These are phyloP conservation scores for Claviceps maximensis DNA, from an alignment of 2,329 filamentous ascomycete species.

Conservation along the genomic window DNA sequence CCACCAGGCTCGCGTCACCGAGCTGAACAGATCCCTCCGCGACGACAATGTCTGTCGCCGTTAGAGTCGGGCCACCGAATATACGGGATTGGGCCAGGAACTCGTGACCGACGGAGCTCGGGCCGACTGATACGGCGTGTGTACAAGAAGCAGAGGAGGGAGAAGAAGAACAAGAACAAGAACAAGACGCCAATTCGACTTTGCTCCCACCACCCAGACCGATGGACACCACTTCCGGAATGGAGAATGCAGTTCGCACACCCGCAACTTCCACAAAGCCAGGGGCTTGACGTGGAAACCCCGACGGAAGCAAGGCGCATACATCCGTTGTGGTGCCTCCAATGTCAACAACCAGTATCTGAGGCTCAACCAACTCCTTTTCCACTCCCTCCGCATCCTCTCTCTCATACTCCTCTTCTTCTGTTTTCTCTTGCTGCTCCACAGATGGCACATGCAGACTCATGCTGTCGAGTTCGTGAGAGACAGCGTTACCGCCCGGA, in stretches of 20 bases:
- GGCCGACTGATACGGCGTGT: conserved; percentile 32
- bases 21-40: conserved; percentile 19
- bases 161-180: not conserved
- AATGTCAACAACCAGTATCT: conserved; percentile 40
- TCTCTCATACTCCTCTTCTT: not conserved
- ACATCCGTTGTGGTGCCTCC: conserved; percentile 50
- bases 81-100: conserved; percentile 33
- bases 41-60: conserved; percentile 39
- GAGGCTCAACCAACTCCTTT: conserved; percentile 11
- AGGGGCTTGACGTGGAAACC: conserved; percentile 46
- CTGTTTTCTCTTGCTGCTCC: not conserved
- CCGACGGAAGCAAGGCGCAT: conserved; percentile 41
- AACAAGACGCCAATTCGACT: conserved; percentile 14
- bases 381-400: not conserved
- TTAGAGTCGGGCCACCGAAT: conserved; percentile 40
- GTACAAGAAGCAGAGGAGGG: conserved; percentile 8
- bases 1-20: conserved; percentile 17
- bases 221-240: conserved; percentile 43
- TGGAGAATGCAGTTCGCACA: conserved; percentile 44
- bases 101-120: conserved; percentile 40
- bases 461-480: not conserved
- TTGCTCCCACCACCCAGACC: conserved; percentile 41
- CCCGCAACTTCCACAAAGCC: conserved; percentile 45
- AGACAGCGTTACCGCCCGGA: not conserved
- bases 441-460: not conserved